phyloP scores from a whole-genome alignment of 768 basidiomycete species.

The Termitomyces titanicus region DNA sequence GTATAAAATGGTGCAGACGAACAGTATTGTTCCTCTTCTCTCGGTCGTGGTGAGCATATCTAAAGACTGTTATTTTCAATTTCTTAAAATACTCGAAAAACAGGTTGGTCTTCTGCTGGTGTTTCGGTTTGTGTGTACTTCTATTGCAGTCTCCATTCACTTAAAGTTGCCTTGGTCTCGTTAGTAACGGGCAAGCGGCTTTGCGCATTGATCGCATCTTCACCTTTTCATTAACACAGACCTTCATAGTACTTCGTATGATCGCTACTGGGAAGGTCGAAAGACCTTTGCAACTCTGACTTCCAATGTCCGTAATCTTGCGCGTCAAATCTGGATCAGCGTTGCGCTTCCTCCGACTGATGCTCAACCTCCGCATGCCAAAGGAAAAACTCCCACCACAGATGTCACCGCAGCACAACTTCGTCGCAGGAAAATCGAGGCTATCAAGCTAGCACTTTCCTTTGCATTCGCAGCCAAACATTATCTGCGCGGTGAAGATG shows the following conservation, averaged over 20 bases:
- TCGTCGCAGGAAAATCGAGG: conserved; percentile 63
- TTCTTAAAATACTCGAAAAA: background rate
- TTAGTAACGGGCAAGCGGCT: conserved; percentile 60
- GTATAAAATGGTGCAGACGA: conserved; percentile 61
- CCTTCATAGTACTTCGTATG: conserved; percentile 68
- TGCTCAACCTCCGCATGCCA: conserved; percentile 34
- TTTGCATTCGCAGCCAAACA: conserved; percentile 78
- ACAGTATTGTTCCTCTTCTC: conserved; percentile 82
- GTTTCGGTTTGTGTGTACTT: conserved; percentile 55
- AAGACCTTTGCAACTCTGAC: conserved; percentile 75
- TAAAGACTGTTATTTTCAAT: background rate
- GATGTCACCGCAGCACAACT: conserved; percentile 49
- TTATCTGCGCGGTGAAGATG: conserved; percentile 84
- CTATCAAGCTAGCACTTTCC: conserved; percentile 61
- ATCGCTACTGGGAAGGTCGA: conserved; percentile 86
- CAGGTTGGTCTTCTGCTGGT: conserved; percentile 89
- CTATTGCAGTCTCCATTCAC: background rate
- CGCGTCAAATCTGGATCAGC: conserved; percentile 78
- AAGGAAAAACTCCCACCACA: conserved; percentile 49
- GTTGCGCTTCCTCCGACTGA: conserved; percentile 61
- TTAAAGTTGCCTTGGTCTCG: conserved; percentile 2
- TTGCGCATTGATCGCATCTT: background rate
- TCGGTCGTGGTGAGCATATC: conserved; percentile 77
- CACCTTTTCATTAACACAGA: background rate
- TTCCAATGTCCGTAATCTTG: conserved; percentile 72